phyloP scores from a whole-genome alignment of 1,284 basidiomycete genomes.

The Ganoderma meredithae region DNA sequence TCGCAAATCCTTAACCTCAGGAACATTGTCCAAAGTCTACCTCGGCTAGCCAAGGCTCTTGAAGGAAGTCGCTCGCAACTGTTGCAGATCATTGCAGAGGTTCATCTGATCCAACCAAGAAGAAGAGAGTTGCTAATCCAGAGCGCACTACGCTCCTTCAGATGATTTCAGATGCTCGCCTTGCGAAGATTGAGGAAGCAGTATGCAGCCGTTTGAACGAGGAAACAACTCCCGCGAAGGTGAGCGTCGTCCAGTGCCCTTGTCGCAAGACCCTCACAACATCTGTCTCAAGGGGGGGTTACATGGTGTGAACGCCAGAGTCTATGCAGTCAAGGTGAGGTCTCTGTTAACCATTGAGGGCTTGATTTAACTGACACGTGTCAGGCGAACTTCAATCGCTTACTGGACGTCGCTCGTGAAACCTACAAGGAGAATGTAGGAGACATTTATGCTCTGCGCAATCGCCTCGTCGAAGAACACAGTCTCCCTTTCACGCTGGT shows the following conservation, averaged over 20 bases:
- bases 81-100: slow-evolving; percentile 67
- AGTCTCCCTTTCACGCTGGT: slow-evolving; percentile 68
- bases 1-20: slow-evolving; percentile 80
- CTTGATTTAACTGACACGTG: not conserved
- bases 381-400: slow-evolving; percentile 78
- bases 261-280: slow-evolving; percentile 12
- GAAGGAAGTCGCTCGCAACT: slow-evolving; percentile 64
- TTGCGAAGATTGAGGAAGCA: slow-evolving; percentile 66
- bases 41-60: slow-evolving; percentile 67
- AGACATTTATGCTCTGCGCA: slow-evolving; percentile 79
- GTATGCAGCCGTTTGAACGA: slow-evolving; percentile 78
- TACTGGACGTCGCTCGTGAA: slow-evolving; percentile 92
- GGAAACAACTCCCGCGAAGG: slow-evolving; percentile 66
- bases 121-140: not conserved
- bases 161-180: slow-evolving; percentile 77
- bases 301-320: slow-evolving; percentile 71
- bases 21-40: slow-evolving; percentile 71
- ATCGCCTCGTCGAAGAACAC: slow-evolving; percentile 64
- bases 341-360: slow-evolving; percentile 1
- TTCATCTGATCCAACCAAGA: slow-evolving; percentile 38
- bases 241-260: slow-evolving; percentile 36
- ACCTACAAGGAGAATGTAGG: slow-evolving; percentile 91
- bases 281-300: slow-evolving; percentile 62
- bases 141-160: slow-evolving; percentile 36
- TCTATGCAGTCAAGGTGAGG: slow-evolving; percentile 83